Evolutionary conservation across 2,329 filamentous ascomycete genomes (phyloP), one percentile per base, ranked within the genome.

Genomic region (Fonsecaea multimorphosa): DNA sequence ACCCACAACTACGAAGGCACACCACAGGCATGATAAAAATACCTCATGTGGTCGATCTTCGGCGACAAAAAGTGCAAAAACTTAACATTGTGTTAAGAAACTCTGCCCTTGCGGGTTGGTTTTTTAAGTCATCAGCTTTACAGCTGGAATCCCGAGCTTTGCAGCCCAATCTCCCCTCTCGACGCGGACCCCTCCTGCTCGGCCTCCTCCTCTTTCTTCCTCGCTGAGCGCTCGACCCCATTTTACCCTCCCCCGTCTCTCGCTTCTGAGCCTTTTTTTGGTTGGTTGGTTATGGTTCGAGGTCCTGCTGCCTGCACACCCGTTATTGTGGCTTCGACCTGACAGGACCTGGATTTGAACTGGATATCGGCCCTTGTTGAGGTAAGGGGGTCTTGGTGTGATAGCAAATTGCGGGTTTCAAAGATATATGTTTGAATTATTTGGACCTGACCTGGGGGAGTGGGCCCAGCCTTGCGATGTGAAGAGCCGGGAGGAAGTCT

Each of bases 371-470:
- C 44, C 44, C 44, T 49, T 24, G 44, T 49, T 6, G 44, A 11
- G 19, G 44, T 49, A 49, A n/a, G 44, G 44, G 44, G 44, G 44
- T 49, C 44, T 49, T 49, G 19, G 44, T 49, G 44, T 49, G 44
- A 24, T 2, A 49, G 19, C 5, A 24, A 49, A 49, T 11, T 49
- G 19, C 19, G 44, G 19, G n/a, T 24, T 24, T 24, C 6, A 22
- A 49, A 24, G 11, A 11, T 9, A 49, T 49, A 49, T 24, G 3
- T 22, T 8, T 49, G 19, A 49, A 2, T 49, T 22, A 24, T 24
- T 49, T 27, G 44, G 14, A 49, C 44, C 44, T 11, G 44, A 49
- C 44, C 44, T 24, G 14, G 38, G 14, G 14, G n/a, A 11, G 44
- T 49, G 19, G 44, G 44, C 5, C 4, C 44, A 49, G 44, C 44